Base-by-base conservation (phyloP, 2,329 filamentous ascomycete genomes). In the Bipolaris oryzae region DNA sequence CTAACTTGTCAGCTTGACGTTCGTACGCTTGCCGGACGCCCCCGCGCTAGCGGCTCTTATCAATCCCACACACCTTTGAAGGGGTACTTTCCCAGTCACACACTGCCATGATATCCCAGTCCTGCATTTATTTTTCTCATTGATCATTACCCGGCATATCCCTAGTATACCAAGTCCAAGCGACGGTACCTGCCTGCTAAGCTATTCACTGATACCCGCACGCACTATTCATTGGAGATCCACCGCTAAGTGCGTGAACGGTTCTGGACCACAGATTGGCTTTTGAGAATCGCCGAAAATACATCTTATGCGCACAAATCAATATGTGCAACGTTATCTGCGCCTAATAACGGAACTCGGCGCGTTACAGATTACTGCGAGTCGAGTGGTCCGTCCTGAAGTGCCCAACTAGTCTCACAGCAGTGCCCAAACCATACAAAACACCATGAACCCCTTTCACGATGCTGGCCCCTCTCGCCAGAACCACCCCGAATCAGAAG, bases 391-490 rank as follows among this genome's bases (percentile, higher is more conserved):
- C 31, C 38, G 35, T 50, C 28, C 49, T 43, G 50, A 43, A n/a
- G 57, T 48, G 44, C 56, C 42, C 38, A 57, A 44, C 45, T 56
- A 45, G 33, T 37, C 46, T 46, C 31, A 41, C 31, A 52, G 51
- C 50, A 44, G 51, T 55, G 54, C 52, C 50, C 57, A 57, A 50
- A 42, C 33, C 47, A 39, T 66, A 69, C 54, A 66, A 62, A 61
- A 64, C 61, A 66, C n/a, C 20, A 73, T 73, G 70, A 61, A 68
- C 41, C 56, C 67, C 61, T 67, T 59, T 53, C 65, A 69, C 33
- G 58, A 66, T 58, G 46, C 53, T 23, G 59, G 58, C 15, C 45
- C 61, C 34, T 67, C 64, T 25, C 56, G 47, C 25, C 58, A 60
- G 43, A 57, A 61, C 48, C 58, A 58, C 25, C 60, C 34, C 42